A percentile compares a stretch with the other conserved stretches of the same genome.
These are phyloP conservation scores for Pontederia paniculata DNA, from an alignment of 176 grass and related monocot genomes.

Conservation along the genomic window DNA sequence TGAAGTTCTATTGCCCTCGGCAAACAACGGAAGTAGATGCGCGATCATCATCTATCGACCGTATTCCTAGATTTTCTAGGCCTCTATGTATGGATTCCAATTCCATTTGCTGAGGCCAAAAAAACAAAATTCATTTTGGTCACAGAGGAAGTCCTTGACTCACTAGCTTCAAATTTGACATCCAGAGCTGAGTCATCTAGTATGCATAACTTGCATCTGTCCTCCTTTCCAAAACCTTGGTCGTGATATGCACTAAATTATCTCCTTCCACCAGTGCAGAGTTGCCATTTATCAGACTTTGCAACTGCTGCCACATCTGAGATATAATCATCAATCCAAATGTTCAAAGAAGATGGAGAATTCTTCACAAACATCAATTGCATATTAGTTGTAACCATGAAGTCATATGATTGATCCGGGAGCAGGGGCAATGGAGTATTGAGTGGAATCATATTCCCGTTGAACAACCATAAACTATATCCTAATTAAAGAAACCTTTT, in stretches of 20 bases:
- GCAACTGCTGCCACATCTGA: constrained; percentile 22
- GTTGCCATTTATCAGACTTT: constrained; percentile 15
- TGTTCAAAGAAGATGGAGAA: constrained; percentile 40
- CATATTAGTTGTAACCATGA: constrained; percentile 34
- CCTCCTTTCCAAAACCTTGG: constrained; percentile 27
- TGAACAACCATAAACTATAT: constrained; percentile 66
- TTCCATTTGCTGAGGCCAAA: constrained; percentile 30
- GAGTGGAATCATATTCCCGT: constrained; percentile 69
- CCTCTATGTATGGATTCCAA: constrained; percentile 49
- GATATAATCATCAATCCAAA: constrained; percentile 46
- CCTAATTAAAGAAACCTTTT: constrained; percentile 59
- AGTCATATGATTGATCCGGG: constrained; percentile 50
- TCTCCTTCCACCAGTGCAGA: constrained; percentile 16
- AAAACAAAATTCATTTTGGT: constrained; percentile 39
- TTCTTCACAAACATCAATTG: constrained; percentile 56
- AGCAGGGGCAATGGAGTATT: constrained; percentile 30
- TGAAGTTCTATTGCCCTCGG: constrained; percentile 22
- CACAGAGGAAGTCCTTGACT: constrained; percentile 18
- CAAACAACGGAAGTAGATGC: constrained; percentile 81
- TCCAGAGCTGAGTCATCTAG: constrained; percentile 27
- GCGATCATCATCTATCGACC: constrained; percentile 62
- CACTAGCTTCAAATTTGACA: constrained; percentile 35
- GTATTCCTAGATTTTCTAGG: constrained; percentile 45
- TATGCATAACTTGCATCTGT: constrained; percentile 31
- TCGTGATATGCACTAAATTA: constrained; percentile 32